Percentiles rank a stretch among this genome's conserved stretches.
These are phyloP conservation scores for Lichenothelia convexa DNA, from an alignment of 495 filamentous ascomycete genomes.

Conservation along the genomic window DNA sequence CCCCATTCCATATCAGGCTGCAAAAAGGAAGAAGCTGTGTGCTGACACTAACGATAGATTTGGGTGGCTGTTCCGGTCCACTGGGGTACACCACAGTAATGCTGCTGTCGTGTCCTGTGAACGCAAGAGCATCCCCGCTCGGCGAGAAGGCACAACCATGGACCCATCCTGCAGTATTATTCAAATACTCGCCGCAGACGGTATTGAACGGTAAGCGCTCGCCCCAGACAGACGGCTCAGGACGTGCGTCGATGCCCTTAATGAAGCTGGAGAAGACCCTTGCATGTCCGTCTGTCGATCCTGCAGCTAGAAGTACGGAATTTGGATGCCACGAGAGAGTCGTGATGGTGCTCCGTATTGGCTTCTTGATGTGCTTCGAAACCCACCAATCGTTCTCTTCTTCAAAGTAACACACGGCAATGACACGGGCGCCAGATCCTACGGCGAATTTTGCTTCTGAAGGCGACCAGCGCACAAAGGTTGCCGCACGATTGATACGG, in stretches of 20 bases:
- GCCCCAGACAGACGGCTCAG: constrained; percentile 81
- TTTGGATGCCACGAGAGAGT: constrained; percentile 93
- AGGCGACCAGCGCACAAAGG: constrained; percentile 93
- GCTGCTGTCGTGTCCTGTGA: constrained; percentile 83
- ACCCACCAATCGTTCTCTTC: constrained; percentile 99
- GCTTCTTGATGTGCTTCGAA: constrained; percentile 96
- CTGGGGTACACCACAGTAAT: constrained; percentile 91
- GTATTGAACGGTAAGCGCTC: constrained; percentile 94
- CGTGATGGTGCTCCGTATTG: constrained; percentile 88
- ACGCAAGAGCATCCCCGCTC: constrained; percentile 77
- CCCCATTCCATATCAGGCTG: constrained; percentile 79
- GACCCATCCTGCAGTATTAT: constrained; percentile 91
- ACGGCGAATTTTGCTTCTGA: constrained; percentile 95
- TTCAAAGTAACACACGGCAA: constrained; percentile 97
- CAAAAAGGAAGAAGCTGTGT: constrained; percentile 83
- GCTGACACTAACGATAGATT: constrained; percentile 68
- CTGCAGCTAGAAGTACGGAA: constrained; percentile 80
- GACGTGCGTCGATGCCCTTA: constrained; percentile 78
- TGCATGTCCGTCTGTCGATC: constrained; percentile 93
- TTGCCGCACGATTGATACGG: constrained; percentile 91
- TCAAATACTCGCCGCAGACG: constrained; percentile 88
- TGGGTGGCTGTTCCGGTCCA: constrained; percentile 77
- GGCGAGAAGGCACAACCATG: constrained; percentile 84
- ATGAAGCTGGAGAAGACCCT: constrained; percentile 90
- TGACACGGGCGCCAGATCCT: constrained; percentile 83